phyloP scores from a whole-genome alignment of 2,329 filamentous ascomycete genomes.

The Cordyceps sp. region DNA sequence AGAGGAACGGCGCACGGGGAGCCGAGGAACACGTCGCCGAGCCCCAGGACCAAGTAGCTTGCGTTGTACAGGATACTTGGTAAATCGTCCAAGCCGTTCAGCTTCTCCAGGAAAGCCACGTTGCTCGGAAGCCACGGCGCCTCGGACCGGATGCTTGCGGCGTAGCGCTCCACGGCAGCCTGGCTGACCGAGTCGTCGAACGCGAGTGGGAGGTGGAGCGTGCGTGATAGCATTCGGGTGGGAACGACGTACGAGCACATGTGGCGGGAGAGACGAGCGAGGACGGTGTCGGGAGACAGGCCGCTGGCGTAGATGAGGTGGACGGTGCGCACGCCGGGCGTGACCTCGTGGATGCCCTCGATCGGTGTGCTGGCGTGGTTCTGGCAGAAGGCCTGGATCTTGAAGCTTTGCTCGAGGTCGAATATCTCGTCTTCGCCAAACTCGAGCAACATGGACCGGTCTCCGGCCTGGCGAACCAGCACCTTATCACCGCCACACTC shows the following conservation, averaged over 20 bases:
- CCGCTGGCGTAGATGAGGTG: constrained; percentile 12
- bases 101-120: constrained; percentile 29
- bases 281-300: constrained; percentile 6
- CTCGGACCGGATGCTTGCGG: constrained; percentile 41
- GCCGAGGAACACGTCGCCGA: constrained; percentile 22
- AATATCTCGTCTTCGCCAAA: constrained; percentile 14
- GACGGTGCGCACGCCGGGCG: constrained; percentile 17
- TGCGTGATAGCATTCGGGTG: constrained; percentile 11
- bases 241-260: constrained; percentile 8
- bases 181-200: constrained; percentile 21
- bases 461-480: constrained; percentile 14
- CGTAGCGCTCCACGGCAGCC: constrained; percentile 41
- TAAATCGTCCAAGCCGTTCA: constrained; percentile 16
- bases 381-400: constrained; percentile 17
- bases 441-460: constrained; percentile 16
- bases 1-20: constrained; percentile 19
- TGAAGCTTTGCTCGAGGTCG: constrained; percentile 14
- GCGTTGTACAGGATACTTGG: constrained; percentile 13
- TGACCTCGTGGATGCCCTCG: constrained; percentile 12
- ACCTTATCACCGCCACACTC: constrained; percentile 7
- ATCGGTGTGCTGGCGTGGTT: constrained; percentile 12
- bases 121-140: constrained; percentile 48
- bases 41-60: constrained; percentile 18
- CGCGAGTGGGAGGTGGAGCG: constrained; percentile 18
- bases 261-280: constrained; percentile 8